These are phyloP conservation scores for Suillus plorans DNA, from an alignment of 768 basidiomycete genomes.

Conservation along the genomic window DNA sequence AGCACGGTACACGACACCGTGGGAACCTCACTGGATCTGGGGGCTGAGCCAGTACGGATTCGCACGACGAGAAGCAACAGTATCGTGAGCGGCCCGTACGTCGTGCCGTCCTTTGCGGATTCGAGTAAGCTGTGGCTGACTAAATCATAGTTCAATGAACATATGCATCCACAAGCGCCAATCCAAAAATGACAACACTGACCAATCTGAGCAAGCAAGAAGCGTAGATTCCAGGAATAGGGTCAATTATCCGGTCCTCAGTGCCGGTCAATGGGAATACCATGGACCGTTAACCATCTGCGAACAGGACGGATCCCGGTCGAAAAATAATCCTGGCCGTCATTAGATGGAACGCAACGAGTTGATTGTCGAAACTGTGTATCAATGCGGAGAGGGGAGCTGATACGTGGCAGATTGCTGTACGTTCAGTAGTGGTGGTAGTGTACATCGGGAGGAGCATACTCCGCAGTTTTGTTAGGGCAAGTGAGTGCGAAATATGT, in stretches of 20 bases:
- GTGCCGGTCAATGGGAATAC: background rate
- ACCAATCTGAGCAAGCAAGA: background rate
- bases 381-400: background rate
- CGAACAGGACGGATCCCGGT: background rate
- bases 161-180: background rate
- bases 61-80: background rate
- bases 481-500: background rate
- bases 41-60: background rate
- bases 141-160: background rate
- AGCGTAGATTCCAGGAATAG: background rate
- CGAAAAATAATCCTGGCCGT: background rate
- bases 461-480: background rate
- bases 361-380: background rate
- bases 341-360: background rate
- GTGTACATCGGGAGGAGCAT: background rate
- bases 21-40: background rate
- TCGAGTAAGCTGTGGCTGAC: background rate
- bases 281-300: background rate
- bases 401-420: background rate
- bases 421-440: background rate
- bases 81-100: background rate
- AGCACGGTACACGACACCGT: background rate
- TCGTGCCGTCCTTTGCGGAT: background rate
- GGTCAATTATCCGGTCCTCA: background rate
- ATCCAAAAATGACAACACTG: background rate